Percentiles rank a stretch among this genome's conserved stretches.
phyloP scores from a whole-genome alignment of 169 alveolate genomes.

The Pseudocohnilembus persalinus region DNA sequence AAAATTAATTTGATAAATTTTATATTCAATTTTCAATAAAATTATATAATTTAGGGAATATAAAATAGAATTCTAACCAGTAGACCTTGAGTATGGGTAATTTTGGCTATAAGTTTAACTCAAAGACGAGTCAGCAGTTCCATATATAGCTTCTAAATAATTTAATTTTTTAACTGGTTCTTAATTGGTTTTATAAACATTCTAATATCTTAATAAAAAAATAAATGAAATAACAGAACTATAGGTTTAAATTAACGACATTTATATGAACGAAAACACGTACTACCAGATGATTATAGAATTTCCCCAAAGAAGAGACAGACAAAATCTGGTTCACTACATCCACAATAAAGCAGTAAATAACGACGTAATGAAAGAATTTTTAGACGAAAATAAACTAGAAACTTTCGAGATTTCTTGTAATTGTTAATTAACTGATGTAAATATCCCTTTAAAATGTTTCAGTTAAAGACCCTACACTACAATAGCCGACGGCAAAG shows the following conservation, averaged over 20 bases:
- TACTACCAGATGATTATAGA: neutral
- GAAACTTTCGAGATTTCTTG: neutral
- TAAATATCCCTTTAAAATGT: neutral
- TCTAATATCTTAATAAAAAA: no score
- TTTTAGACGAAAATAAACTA: neutral
- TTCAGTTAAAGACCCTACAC: neutral
- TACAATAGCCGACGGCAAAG: neutral
- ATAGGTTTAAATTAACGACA: no score
- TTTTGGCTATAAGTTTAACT: no score
- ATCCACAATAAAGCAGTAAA: neutral
- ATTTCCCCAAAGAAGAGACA: neutral
- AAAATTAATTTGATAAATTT: no score
- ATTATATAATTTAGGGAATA: no score
- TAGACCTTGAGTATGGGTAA: no score
- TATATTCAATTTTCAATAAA: no score
- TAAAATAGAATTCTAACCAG: no score
- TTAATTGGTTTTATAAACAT: no score
- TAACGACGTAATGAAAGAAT: neutral
- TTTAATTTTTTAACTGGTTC: no score
- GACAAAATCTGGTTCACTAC: neutral
- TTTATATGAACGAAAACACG: neutral
- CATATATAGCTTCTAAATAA: no score
- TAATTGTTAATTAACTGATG: neutral
- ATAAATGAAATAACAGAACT: neutral
- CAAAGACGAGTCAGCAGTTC: no score